Percentiles rank a stretch among this genome's conserved stretches.
These are phyloP conservation scores for Phialophora macrospora DNA, from an alignment of 2,329 filamentous ascomycete species.

Conservation along the genomic window DNA sequence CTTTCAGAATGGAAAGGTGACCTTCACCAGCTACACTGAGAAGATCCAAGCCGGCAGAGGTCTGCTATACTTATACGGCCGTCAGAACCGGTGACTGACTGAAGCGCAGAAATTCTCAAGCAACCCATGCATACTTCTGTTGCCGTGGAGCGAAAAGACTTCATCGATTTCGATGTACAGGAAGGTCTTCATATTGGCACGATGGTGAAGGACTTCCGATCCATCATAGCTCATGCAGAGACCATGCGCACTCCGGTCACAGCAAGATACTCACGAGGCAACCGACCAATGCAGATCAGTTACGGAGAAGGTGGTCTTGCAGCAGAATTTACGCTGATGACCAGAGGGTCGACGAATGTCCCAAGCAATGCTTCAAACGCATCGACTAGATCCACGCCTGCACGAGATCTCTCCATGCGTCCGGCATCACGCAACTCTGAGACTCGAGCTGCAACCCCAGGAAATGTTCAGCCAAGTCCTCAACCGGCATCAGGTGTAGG, in stretches of 20 bases:
- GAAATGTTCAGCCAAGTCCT: constrained; percentile 12
- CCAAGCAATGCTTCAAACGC: constrained; percentile 48
- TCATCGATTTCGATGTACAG: constrained; percentile 64
- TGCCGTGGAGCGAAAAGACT: constrained; percentile 65
- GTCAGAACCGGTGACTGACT: constrained; percentile 27
- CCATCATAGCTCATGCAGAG: constrained; percentile 66
- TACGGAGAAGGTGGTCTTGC: constrained; percentile 62
- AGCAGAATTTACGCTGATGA: constrained; percentile 69
- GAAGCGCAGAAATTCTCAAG: constrained; percentile 61
- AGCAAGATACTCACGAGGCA: constrained; percentile 64
- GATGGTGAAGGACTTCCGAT: constrained; percentile 69
- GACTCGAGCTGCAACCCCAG: constrained; percentile 24
- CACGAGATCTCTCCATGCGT: constrained; percentile 48
- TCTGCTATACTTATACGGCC: constrained; percentile 37
- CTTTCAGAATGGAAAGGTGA: constrained; percentile 61
- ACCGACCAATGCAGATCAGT: constrained; percentile 64
- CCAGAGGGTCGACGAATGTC: constrained; percentile 59
- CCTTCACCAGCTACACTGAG: constrained; percentile 70
- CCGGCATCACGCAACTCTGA: constrained; percentile 44
- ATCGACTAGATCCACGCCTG: constrained; percentile 45
- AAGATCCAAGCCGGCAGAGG: constrained; percentile 66
- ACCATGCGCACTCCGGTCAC: constrained; percentile 60
- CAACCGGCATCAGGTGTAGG: constrained; percentile 16
- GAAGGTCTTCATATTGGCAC: constrained; percentile 66
- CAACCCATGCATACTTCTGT: constrained; percentile 69